Evolutionary conservation across 768 basidiomycete species (phyloP).

Genomic region (Lactarius vividus): DNA sequence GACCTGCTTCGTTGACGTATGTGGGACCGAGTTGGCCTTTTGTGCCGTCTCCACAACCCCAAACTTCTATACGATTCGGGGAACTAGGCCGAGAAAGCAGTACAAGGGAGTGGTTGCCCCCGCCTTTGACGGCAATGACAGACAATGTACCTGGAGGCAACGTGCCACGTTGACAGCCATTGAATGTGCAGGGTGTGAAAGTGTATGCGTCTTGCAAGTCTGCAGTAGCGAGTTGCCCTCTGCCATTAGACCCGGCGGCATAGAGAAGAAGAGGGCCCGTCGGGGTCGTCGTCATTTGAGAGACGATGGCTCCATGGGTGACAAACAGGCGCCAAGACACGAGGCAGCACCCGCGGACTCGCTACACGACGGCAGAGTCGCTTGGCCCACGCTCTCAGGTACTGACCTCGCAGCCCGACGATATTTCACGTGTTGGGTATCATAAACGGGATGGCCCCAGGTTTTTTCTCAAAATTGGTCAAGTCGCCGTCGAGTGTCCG

Average conservation of each 20-base stretch:
- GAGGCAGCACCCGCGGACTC: neutral
- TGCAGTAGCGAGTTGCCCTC: conserved; percentile 46
- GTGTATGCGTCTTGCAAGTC: conserved; percentile 39
- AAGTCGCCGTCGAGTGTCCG: conserved; percentile 7
- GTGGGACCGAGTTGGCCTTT: conserved; percentile 68
- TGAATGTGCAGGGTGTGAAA: conserved; percentile 41
- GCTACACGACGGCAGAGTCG: too few relatives aligned
- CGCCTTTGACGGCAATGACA: conserved; percentile 56
- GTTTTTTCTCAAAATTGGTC: conserved; percentile 19
- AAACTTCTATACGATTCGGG: conserved; percentile 42
- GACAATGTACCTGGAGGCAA: conserved; percentile 31
- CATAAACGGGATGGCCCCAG: conserved; percentile 10
- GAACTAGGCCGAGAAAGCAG: conserved; percentile 44
- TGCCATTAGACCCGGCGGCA: conserved; percentile 49
- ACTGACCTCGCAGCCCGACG: neutral
- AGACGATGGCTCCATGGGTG: neutral
- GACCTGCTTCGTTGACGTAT: conserved; percentile 31
- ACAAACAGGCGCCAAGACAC: neutral
- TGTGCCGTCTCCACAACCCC: conserved; percentile 73
- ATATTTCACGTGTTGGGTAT: neutral
- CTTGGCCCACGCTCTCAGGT: neutral
- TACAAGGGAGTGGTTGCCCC: conserved; percentile 78
- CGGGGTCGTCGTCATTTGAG: neutral
- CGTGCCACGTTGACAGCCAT: conserved; percentile 23
- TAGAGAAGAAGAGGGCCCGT: conserved; percentile 30